Evolutionary conservation across 75 land plant genomes (phyloP), one percentile per base, ranked within the genome.

Genomic region (Adiantum capillusveneris): DNA sequence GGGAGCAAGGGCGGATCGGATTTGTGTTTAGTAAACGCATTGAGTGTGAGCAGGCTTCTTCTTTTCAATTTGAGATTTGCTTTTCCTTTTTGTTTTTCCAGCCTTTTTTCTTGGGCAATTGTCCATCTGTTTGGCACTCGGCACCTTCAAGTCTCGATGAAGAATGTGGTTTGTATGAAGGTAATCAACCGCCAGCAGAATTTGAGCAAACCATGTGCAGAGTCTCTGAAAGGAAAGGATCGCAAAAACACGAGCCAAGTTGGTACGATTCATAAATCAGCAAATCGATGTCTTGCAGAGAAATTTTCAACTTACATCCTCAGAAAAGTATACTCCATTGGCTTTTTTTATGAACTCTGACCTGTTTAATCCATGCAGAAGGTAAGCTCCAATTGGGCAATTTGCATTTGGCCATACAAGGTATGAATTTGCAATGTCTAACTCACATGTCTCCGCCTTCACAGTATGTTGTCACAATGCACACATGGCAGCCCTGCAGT

Each of bases 381-480:
- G 37, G 37, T 34, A 9, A 34, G 9, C 9, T 34, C 3, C 37
- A 34, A 34, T 3, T 5, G 9, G 37, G 7, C 9, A 5, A 9
- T 21, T 31, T 28, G 7, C 41, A 31, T 58, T 16, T 37, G 36
- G 37, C 20, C 20, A 31, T 24, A 50, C 53, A 42, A 14, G 27
- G 54, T 29, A 34, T 44, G 41, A 25, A 9, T 14, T 41, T 19
- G 49, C 59, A 58, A n/a, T 55, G 55, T 24, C 1, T 26, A 25
- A 86, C 97, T 79, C 62, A 92, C 97, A 92, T 82, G 67, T 88
- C 98, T 68, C 98, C 98, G 34, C 98, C 98, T 79, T 93, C 98
- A 71, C 98, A 93, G 59, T 93, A 88, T 64, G 90, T 96, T 44
- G 95, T 93, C 20, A 93, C 95, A 79, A 93, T 93, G 73, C 98